Conservation (phyloP, 2,329 filamentous ascomycete species). For the Sporothrix schenckii region DNA sequence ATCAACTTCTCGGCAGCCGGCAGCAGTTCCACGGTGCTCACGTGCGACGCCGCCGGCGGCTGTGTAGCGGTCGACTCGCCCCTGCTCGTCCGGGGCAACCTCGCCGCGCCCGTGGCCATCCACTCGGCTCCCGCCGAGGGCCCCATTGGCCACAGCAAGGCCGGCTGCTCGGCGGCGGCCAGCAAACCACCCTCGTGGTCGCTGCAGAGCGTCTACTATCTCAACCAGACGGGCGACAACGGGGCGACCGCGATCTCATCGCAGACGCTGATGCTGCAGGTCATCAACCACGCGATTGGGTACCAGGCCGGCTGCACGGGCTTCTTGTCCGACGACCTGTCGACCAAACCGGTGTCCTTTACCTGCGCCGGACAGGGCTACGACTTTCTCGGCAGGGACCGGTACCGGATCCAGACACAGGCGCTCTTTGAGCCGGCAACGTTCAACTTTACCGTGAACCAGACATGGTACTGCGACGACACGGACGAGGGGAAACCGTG, state of each 20-base stretch:
- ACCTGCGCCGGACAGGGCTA: conserved; percentile 33
- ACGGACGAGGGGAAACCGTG: conserved; percentile 37
- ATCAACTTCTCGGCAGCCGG: conserved; percentile 36
- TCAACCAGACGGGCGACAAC: conserved; percentile 36
- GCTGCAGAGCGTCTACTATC: conserved; percentile 35
- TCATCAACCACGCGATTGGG: conserved; percentile 37
- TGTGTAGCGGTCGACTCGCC: conserved; percentile 33
- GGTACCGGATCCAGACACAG: conserved; percentile 35
- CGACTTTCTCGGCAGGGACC: conserved; percentile 24
- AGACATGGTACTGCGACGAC: conserved; percentile 40
- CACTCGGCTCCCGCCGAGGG: conserved; percentile 37
- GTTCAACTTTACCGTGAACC: conserved; percentile 35
- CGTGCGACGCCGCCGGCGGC: conserved; percentile 14
- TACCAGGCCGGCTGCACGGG: conserved; percentile 38
- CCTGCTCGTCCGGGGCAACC: conserved; percentile 39
- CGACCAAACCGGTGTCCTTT: conserved; percentile 30
- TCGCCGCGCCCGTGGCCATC: conserved; percentile 49
- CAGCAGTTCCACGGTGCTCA: conserved; percentile 31
- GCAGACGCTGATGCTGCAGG: conserved; percentile 36
- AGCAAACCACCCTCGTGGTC: conserved; percentile 36
- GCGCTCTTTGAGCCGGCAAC: conserved; percentile 36
- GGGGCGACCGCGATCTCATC: conserved; percentile 25
- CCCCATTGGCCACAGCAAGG: conserved; percentile 36
- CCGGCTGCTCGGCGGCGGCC: conserved; percentile 36
- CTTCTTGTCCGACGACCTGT: conserved; percentile 30